Evolutionary conservation across 2,329 filamentous ascomycete genomes (phyloP), one percentile per base, ranked within the genome.

Genomic region (Biscogniauxia mediterranea): DNA sequence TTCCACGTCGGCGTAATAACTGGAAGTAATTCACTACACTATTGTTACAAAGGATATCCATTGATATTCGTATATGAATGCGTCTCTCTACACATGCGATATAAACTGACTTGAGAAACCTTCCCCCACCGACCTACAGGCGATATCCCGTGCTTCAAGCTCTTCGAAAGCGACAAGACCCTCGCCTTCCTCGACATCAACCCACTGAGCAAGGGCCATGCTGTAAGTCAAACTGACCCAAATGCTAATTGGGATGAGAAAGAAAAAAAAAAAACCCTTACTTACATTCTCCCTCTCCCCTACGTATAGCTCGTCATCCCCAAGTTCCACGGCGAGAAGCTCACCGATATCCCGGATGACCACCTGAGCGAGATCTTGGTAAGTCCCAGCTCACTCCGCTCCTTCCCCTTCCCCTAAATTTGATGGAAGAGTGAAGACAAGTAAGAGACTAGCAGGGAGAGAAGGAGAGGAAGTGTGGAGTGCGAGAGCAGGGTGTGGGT

Each of bases 131-230:
- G 68, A 61, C 50, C 7, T 9, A 62, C 70, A 97, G 93, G 93
- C 68, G 94, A 98, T 64, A 97, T 99, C 76, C 95, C 95, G 55
- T 94, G 88, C 70, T 89, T 98, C 83, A 99, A 97, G 85, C 88
- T 99, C 78, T 93, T 92, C 75, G 95, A 99, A 80, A 95, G 86
- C 71, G 91, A 96, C 46, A 97, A 94, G 81, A 91, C 94, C 53
- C 83, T 97, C 64, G 95, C 95, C 9, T 99, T 99, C 77, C 89
- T 99, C 68, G 95, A 99, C 77, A 97, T 99, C 78, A 89, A 92
- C 67, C 95, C 95, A 3, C 81, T 98, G 21, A 92, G 89, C 77
- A 85, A 85, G 73, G 95, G 95, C 60, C 95, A 99, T 74, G 91
- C 93, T 67, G 94, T 97, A 83, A 71, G 87, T 77, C 32, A 3